phyloP scores from a whole-genome alignment of 192 early-diverging fungal genomes.

The Diversispora epigaea region DNA sequence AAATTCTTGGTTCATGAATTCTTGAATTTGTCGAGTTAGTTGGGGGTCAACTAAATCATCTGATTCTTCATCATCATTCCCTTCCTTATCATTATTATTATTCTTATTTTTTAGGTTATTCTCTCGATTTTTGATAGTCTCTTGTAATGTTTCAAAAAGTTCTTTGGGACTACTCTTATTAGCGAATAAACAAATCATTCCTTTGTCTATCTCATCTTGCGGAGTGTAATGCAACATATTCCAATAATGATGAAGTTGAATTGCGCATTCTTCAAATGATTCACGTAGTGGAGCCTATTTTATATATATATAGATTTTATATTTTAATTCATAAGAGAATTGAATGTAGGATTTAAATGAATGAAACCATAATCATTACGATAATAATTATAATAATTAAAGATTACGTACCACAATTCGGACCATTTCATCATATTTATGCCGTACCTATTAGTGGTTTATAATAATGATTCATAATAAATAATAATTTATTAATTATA shows the following conservation, averaged over 20 bases:
- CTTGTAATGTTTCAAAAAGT: slow-evolving; percentile 8
- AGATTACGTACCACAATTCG: too few relatives aligned
- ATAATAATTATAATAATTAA: too few relatives aligned
- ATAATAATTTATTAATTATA: too few relatives aligned
- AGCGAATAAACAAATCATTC: slow-evolving; percentile 13
- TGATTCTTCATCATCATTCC: neutral
- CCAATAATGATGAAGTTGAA: slow-evolving; percentile 31
- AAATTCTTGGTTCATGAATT: neutral
- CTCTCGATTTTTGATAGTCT: neutral
- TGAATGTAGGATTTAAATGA: neutral
- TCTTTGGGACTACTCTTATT: slow-evolving; percentile 24
- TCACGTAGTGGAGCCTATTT: neutral
- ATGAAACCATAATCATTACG: neutral
- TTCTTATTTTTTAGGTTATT: slow-evolving; percentile 9
- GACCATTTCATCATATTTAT: too few relatives aligned
- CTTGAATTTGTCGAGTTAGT: neutral
- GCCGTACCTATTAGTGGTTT: too few relatives aligned
- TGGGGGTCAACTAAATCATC: neutral
- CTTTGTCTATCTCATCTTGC: slow-evolving; percentile 24
- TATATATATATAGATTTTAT: neutral
- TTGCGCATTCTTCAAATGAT: slow-evolving; percentile 18
- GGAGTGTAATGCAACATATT: neutral
- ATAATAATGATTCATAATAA: too few relatives aligned
- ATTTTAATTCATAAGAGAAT: neutral
- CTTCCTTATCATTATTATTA: neutral